phyloP scores from a whole-genome alignment of 2,329 filamentous ascomycete species.

The Pseudogymnoascus sp. region DNA sequence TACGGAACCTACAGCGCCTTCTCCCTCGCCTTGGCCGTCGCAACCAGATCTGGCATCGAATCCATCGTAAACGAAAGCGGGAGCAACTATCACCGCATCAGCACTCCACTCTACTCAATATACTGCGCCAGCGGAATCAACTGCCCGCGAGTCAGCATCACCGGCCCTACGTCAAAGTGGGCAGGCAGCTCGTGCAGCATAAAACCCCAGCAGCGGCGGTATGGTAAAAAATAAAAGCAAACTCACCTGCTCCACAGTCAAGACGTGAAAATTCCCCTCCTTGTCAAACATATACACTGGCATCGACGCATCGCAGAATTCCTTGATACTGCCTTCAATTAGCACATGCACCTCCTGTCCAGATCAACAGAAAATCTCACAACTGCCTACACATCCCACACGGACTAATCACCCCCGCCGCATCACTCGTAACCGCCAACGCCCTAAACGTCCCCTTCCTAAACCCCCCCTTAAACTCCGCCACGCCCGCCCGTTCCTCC shows the following conservation, averaged over 20 bases:
- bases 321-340: constrained; percentile 51
- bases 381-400: constrained; percentile 97
- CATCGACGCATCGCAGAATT: constrained; percentile 59
- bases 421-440: constrained; percentile 77
- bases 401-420: constrained; percentile 59
- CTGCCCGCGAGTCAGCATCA: background rate
- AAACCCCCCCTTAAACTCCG: constrained; percentile 18
- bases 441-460: constrained; percentile 53
- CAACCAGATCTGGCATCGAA: background rate
- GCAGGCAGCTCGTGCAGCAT: background rate
- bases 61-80: background rate
- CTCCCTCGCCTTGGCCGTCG: background rate
- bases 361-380: constrained; percentile 38
- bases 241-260: constrained; percentile 58
- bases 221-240: constrained; percentile 10
- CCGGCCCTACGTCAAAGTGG: background rate
- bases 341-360: constrained; percentile 13
- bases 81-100: background rate
- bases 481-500: constrained; percentile 8
- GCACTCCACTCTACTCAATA: background rate
- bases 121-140: background rate
- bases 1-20: background rate
- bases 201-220: background rate
- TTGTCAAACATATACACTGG: constrained; percentile 92
- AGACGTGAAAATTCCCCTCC: constrained; percentile 61